These are phyloP conservation scores for Trypanosoma vivax DNA, from an alignment of 208 protist species.

Conservation along the genomic window DNA sequence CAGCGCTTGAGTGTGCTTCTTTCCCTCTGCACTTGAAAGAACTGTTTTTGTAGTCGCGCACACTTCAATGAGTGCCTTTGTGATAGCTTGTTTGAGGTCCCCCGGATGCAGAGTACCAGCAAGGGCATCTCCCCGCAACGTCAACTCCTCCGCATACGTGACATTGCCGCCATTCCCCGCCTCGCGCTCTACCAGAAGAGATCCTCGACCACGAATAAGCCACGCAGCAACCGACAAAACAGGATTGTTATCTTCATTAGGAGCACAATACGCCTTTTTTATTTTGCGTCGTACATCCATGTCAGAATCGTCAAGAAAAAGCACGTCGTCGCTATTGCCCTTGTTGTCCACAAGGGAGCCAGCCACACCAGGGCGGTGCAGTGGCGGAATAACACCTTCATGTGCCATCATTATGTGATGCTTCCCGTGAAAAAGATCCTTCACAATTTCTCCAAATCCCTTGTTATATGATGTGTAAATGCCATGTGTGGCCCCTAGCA, in stretches of 20 bases:
- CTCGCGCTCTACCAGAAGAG: conserved; percentile 40
- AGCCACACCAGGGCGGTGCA: conserved; percentile 61
- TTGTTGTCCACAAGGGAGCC: conserved; percentile 28
- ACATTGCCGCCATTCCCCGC: conserved; percentile 60
- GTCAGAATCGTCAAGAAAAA: conserved; percentile 96
- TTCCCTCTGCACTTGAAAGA: conserved; percentile 45
- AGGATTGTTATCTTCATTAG: conserved; percentile 81
- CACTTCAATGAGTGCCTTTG: conserved; percentile 38
- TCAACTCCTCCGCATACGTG: conserved; percentile 32
- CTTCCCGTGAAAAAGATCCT: conserved; percentile 41
- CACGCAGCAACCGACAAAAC: conserved; percentile 84
- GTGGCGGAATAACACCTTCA: conserved; percentile 62
- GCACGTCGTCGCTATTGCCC: conserved; percentile 81
- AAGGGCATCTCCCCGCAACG: conserved; percentile 54
- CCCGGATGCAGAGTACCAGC: conserved; percentile 78
- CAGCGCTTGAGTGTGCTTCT: conserved; percentile 55
- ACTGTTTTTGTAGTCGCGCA: conserved; percentile 27
- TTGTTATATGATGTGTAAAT: conserved; percentile 45
- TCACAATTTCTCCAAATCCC: conserved; percentile 29
- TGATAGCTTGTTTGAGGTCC: conserved; percentile 90
- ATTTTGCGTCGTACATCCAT: conserved; percentile 95
- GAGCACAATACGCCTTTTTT: conserved; percentile 93
- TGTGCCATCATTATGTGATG: conserved; percentile 25
- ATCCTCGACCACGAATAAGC: conserved; percentile 26
- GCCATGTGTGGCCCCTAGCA: conserved; percentile 65